Evolutionary conservation across 2,329 filamentous ascomycete genomes (phyloP).

Genomic region (Coniochaeta prunicola): DNA sequence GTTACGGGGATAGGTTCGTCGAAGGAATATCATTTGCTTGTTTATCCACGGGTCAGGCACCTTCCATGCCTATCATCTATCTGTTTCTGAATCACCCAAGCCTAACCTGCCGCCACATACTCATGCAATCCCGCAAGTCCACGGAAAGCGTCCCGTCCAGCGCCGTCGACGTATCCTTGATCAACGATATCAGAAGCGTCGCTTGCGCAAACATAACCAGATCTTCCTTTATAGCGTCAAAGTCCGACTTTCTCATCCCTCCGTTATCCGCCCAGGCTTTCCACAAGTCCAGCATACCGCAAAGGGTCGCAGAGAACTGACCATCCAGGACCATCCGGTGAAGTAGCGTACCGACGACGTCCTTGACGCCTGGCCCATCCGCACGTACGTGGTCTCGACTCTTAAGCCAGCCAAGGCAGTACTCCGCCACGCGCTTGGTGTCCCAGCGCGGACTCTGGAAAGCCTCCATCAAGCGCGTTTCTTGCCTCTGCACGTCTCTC

Average conservation of each 20-base stretch:
- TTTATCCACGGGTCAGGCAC: neutral
- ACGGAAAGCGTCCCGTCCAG: constrained; percentile 39
- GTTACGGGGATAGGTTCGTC: neutral
- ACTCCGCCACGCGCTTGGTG: constrained; percentile 35
- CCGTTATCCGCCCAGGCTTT: constrained; percentile 47
- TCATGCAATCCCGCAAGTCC: constrained; percentile 48
- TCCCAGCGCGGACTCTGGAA: constrained; percentile 48
- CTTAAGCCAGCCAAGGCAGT: constrained; percentile 37
- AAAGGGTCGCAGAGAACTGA: constrained; percentile 31
- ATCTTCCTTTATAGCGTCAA: constrained; percentile 27
- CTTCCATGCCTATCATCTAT: neutral
- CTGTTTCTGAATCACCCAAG: constrained; percentile 28
- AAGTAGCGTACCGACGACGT: constrained; percentile 37
- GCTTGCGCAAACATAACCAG: constrained; percentile 38
- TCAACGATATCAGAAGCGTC: constrained; percentile 37
- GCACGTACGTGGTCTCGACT: constrained; percentile 9
- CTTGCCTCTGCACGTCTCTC: constrained; percentile 31
- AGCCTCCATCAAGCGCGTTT: constrained; percentile 40
- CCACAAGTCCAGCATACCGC: constrained; percentile 42
- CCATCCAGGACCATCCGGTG: constrained; percentile 46
- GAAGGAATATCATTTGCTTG: neutral
- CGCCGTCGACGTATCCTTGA: constrained; percentile 36
- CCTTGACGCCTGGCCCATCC: constrained; percentile 22
- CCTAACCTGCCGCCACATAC: constrained; percentile 45
- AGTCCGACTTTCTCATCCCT: constrained; percentile 42